Base-by-base conservation (phyloP, 2,329 filamentous ascomycete genomes). In the Dichotomopilus funicola region DNA sequence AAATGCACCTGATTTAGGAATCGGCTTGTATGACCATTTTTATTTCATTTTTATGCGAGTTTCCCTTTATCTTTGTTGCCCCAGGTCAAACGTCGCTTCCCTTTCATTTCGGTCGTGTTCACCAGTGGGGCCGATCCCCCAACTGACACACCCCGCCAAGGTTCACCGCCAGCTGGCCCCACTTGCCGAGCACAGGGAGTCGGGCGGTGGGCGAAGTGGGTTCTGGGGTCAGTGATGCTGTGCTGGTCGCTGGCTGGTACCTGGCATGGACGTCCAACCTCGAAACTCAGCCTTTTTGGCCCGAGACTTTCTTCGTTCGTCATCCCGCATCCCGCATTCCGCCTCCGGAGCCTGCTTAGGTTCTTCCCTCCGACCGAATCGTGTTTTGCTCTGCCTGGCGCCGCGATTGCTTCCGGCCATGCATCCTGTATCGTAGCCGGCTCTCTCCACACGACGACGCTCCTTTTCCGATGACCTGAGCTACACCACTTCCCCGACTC, bases 391-490 rank as follows among this genome's bases (percentile, higher is more conserved):
- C 33, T 49, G 6, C 40, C 6, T 31, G 33, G 42, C 12, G 44
- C 33, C 19, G 13, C 48, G 54, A 60, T 37, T 40, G 12, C 46
- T 27, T 36, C 41, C 53, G 58, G 54, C 54, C 56, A 61, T 61
- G 59, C 51, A 36, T 44, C 52, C 51, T 54, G 53, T 56, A 37
- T 53, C 51, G 36, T 60, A 60, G 45, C 55, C 47, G 13, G 12
- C 2, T 51, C 51, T 27, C 37, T 13, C 38, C 50, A n/a, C 45
- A 55, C 31, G 13, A 55, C 59, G 36, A 46, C 55, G 35, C 45
- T 52, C 52, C 47, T 46, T 27, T 27, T 43, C 61, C 58, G 52
- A 62, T 62, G 59, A 56, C 60, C 51, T 61, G 57, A 59, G 42
- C 33, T 27, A 27, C 19, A 27, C 19, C 6, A 34, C 38, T 34